phyloP scores from a whole-genome alignment of 768 basidiomycete genomes.

The Lentinula edodes region DNA sequence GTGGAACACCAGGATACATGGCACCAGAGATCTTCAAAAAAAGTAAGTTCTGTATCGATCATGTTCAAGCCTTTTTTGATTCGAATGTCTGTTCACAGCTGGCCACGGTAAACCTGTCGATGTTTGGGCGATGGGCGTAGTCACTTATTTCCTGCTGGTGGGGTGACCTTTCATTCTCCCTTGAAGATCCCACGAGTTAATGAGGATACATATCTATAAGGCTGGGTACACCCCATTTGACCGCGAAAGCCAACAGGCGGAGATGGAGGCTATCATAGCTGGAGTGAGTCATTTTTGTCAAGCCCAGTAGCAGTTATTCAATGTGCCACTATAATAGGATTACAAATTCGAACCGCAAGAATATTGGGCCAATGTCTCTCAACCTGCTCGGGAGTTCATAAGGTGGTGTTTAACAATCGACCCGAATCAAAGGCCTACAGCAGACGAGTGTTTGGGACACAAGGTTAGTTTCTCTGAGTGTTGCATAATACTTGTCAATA shows the following conservation, averaged over 20 bases:
- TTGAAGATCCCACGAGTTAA: background rate
- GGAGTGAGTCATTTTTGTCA: slow-evolving; percentile 29
- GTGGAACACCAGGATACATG: slow-evolving; percentile 96
- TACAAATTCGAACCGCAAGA: slow-evolving; percentile 79
- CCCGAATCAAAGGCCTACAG: slow-evolving; percentile 74
- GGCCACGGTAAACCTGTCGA: slow-evolving; percentile 96
- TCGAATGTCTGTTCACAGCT: slow-evolving; percentile 32
- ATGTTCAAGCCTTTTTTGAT: background rate
- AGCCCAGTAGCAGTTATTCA: too few species aligned
- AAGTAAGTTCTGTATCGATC: slow-evolving; percentile 36
- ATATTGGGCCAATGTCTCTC: slow-evolving; percentile 84
- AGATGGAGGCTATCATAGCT: slow-evolving; percentile 93
- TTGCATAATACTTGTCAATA: too few species aligned
- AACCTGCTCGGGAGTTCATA: slow-evolving; percentile 82
- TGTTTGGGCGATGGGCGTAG: slow-evolving; percentile 97
- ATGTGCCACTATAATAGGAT: slow-evolving; percentile 30
- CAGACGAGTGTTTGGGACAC: slow-evolving; percentile 67
- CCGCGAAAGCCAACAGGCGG: slow-evolving; percentile 78
- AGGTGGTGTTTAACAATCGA: slow-evolving; percentile 79
- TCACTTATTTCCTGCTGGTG: slow-evolving; percentile 40
- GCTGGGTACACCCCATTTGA: slow-evolving; percentile 95
- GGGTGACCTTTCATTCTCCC: background rate
- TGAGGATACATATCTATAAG: slow-evolving; percentile 71
- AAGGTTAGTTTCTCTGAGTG: slow-evolving; percentile 26
- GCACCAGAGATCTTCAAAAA: slow-evolving; percentile 96